Conservation (phyloP, 2,329 filamentous ascomycete genomes). For the Alternaria sp. region DNA sequence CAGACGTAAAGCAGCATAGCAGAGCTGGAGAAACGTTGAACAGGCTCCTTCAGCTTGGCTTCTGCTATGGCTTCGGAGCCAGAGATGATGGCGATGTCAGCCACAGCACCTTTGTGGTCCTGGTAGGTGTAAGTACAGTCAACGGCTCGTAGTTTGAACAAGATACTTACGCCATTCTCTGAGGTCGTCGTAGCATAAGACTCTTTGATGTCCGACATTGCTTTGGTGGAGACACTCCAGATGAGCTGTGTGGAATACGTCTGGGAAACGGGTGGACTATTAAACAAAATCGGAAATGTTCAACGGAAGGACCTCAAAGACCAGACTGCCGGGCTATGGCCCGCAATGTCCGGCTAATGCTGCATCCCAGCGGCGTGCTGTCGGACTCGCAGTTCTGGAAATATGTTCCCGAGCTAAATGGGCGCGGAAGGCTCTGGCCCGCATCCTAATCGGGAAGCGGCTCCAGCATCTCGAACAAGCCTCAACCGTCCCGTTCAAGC, state of each 20-base stretch:
- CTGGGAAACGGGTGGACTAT: slow-evolving; percentile 18
- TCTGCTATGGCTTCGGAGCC: slow-evolving; percentile 63
- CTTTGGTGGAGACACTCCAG: slow-evolving; percentile 9
- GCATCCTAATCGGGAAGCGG: slow-evolving; percentile 7
- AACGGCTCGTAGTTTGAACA: background rate
- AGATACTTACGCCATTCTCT: slow-evolving; percentile 20
- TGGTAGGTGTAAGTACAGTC: slow-evolving; percentile 4
- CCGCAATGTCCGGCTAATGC: slow-evolving; percentile 23
- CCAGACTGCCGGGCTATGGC: slow-evolving; percentile 9
- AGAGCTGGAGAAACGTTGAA: slow-evolving; percentile 26
- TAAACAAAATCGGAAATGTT: slow-evolving; percentile 12
- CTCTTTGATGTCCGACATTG: slow-evolving; percentile 25
- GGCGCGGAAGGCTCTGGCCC: slow-evolving; percentile 8
- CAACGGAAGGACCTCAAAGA: background rate
- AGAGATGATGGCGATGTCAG: slow-evolving; percentile 54
- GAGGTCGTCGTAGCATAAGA: slow-evolving; percentile 15
- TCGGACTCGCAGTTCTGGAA: slow-evolving; percentile 18
- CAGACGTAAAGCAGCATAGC: slow-evolving; percentile 33
- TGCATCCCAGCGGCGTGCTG: slow-evolving; percentile 8
- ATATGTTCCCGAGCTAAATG: slow-evolving; percentile 3
- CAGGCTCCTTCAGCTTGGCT: slow-evolving; percentile 61
- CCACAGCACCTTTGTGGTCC: slow-evolving; percentile 21
- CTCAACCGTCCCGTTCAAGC: slow-evolving; percentile 4
- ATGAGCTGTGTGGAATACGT: slow-evolving; percentile 15
- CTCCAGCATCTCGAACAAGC: slow-evolving; percentile 3